Base-by-base conservation (phyloP, 208 protist genomes). In the Leishmania guyanensis region DNA sequence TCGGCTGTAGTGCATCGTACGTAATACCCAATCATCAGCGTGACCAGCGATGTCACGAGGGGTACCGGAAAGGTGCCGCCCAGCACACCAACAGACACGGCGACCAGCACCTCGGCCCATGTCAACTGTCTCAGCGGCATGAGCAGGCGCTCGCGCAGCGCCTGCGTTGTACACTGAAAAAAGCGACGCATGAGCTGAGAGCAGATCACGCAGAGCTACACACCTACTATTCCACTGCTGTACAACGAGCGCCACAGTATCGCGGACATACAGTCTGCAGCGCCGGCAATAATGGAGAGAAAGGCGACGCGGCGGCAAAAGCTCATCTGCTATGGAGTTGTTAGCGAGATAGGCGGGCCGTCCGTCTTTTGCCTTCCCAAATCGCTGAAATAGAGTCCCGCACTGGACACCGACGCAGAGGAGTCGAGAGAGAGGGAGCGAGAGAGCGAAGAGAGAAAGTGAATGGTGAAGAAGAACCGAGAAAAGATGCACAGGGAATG, bases 11-110 rank as follows among this genome's bases (percentile, higher is more conserved):
- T 77, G 66, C 84, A 87, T 16, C 43, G 64, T 12, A 88, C 36
- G 12, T 66, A 78, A 6, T 62, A 58, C 14, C 82, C 84, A 9
- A 87, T 46, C 0, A 79, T 0, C 0, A 92, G 26, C 6, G 89
- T 90, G 3, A 81, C 81, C 17, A 90, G 20, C 3, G 88, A 88
- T 5, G 88, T 93, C 20, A 87, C 65, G 20, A 92, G 58, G 2
- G 92, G 92, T 5, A 95, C 65, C 1, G 92, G 90, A 79, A 93
- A 95, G 12, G 93, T 51, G 51, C 92, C 92, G 5, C 87, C 86
- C 0, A 90, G 46, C 8, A 92, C 20, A 56, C 91, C 91, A 39
- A 86, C 66, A 12, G 80, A 64, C 2, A 86, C 48, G n/a, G 86
- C 76, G 8, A 89, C 77, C 5, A 81, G 0, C 16, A 90, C 62